These are phyloP conservation scores for Salmacisia buchloeana DNA, from an alignment of 1,284 basidiomycete species.

Conservation along the genomic window DNA sequence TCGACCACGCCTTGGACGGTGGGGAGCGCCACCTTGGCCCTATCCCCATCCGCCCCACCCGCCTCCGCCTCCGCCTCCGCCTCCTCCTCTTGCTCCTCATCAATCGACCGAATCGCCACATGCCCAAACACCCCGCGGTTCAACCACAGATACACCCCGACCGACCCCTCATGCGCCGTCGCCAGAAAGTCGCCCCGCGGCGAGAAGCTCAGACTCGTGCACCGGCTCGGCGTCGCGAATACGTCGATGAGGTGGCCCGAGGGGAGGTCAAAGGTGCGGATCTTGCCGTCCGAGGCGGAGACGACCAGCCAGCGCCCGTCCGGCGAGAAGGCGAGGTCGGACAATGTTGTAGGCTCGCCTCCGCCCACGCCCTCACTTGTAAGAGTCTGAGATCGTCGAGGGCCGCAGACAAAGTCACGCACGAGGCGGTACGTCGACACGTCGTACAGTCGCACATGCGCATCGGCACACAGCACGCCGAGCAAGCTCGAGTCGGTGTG, in stretches of 20 bases:
- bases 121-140: slow-evolving; percentile 91
- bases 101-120: slow-evolving; percentile 71
- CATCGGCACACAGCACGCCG: slow-evolving; percentile 77
- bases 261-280: slow-evolving; percentile 93
- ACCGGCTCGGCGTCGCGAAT: slow-evolving; percentile 81
- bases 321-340: slow-evolving; percentile 64
- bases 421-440: slow-evolving; percentile 83
- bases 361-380: slow-evolving; percentile 69
- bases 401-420: slow-evolving; percentile 62
- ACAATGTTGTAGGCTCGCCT: slow-evolving; percentile 33
- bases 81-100: slow-evolving; percentile 66
- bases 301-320: slow-evolving; percentile 89
- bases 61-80: slow-evolving; percentile 4
- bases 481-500: slow-evolving; percentile 83
- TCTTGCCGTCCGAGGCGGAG: slow-evolving; percentile 80
- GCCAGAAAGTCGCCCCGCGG: slow-evolving; percentile 94
- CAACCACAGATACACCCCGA: slow-evolving; percentile 93
- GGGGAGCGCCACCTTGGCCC: slow-evolving; percentile 66
- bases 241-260: slow-evolving; percentile 86
- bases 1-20: slow-evolving; percentile 74
- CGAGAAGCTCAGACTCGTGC: slow-evolving; percentile 84
- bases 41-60: slow-evolving; percentile 1
- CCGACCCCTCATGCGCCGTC: slow-evolving; percentile 85
- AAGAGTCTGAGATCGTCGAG: slow-evolving; percentile 58
- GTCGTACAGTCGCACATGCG: slow-evolving; percentile 76